A percentile compares a stretch with the other conserved stretches of the same genome.
Conservation (phyloP, 1,284 basidiomycete species). For the Malassezia dermatis region DNA sequence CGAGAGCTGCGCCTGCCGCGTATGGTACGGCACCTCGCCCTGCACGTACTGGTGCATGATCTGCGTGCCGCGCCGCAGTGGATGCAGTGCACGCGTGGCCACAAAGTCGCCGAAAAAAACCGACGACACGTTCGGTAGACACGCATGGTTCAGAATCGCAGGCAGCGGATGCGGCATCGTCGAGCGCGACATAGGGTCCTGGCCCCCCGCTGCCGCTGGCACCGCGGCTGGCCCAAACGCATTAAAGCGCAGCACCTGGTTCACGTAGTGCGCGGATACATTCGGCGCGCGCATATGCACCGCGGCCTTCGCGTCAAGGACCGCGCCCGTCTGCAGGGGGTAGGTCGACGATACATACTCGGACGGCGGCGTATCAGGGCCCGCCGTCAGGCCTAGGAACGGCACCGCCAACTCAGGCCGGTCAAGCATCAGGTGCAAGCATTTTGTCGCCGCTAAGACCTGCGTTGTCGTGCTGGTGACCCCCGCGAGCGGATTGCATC, state of each 20-base stretch:
- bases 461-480: constrained; percentile 45
- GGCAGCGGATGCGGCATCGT: constrained; percentile 47
- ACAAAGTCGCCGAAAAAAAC: constrained; percentile 45
- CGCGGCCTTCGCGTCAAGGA: neutral
- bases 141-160: constrained; percentile 45
- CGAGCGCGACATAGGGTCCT: constrained; percentile 25
- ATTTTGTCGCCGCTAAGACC: constrained; percentile 37
- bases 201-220: constrained; percentile 20
- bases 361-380: constrained; percentile 27
- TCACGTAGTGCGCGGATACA: constrained; percentile 31
- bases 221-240: constrained; percentile 42
- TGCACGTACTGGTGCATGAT: constrained; percentile 46
- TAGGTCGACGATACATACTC: constrained; percentile 25
- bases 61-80: constrained; percentile 34
- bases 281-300: neutral
- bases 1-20: constrained; percentile 30
- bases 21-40: constrained; percentile 34
- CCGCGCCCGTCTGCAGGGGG: constrained; percentile 20
- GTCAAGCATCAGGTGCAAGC: constrained; percentile 39
- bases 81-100: constrained; percentile 36
- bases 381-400: constrained; percentile 43
- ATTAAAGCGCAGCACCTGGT: constrained; percentile 46
- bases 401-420: constrained; percentile 31
- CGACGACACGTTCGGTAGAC: constrained; percentile 44
- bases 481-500: constrained; percentile 31